Evolutionary conservation across 208 protist genomes (phyloP), one percentile per base, ranked within the genome.

Genomic region (Tritrichomonas foetus): DNA sequence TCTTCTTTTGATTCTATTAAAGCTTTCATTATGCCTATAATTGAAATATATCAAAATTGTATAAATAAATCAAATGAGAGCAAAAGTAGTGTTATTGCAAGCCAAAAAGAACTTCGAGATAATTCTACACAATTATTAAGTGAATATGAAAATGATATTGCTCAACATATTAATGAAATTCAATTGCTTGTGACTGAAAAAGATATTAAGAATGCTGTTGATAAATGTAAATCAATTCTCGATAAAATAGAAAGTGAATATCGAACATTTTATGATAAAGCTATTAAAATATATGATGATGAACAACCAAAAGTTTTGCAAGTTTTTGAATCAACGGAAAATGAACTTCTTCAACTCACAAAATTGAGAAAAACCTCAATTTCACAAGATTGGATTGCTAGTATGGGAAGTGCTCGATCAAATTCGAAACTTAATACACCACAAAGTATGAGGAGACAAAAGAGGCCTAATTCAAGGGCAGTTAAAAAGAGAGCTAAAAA

Each of bases 191-290:
- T 36, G 8, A 39, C 44, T 39, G 47, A 89, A 57, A n/a, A 53
- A 53, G 78, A 57, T 16, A 89, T 89, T 33, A 89, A 89, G n/a
- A 47, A 89, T 55, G 2, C 13, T 16, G 47, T 89, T 33, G 30
- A 13, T n/a, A 47, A 39, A 55, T 89, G 78, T 49, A 89, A 89
- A 39, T 16, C 14, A 53, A 36, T 89, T 5, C 47, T 89, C 0
- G 47, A 57, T 50, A 33, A 47, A 20, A 89, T 89, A 27, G 78
- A 89, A 50, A 89, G 14, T 8, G 78, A 89, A 89, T 89, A 89
- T 49, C 33, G 47, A 89, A 39, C 41, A 39, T 57, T 22, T 2
- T 89, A 89, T 57, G 47, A 89, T 39, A 53, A 89, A 89, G 41
- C 44, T n/a, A 47, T 57, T 89, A n/a, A 89, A 61, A 89, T 89